phyloP scores from a whole-genome alignment of 1,284 basidiomycete genomes.

The Earliella scabrosa region DNA sequence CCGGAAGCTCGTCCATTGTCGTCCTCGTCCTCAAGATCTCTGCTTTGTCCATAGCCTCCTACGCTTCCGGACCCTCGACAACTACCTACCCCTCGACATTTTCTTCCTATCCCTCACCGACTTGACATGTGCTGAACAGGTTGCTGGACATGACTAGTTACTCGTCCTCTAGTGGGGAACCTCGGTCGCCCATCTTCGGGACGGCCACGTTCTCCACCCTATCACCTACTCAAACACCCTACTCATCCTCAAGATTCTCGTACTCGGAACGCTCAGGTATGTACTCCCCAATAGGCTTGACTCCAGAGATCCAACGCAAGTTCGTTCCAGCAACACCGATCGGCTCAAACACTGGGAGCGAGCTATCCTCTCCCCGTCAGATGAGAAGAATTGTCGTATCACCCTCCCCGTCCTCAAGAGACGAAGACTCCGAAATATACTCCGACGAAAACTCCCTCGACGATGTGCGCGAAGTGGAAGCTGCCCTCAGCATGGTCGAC shows the following conservation, averaged over 20 bases:
- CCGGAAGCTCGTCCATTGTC: constrained; percentile 10
- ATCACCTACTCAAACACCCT: constrained; percentile 44
- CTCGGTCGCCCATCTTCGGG: constrained; percentile 51
- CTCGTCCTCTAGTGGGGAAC: constrained; percentile 38
- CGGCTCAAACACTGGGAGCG: constrained; percentile 43
- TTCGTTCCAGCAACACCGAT: constrained; percentile 35
- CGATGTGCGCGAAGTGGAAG: constrained; percentile 66
- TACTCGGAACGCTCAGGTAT: constrained; percentile 31
- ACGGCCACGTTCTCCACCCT: constrained; percentile 55
- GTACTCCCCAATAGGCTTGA: not conserved
- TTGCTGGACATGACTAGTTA: constrained; percentile 26
- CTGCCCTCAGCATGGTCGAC: constrained; percentile 63
- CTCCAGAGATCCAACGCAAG: not conserved
- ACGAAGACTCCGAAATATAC: constrained; percentile 40
- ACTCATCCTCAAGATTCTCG: constrained; percentile 49
- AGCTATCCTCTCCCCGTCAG: constrained; percentile 40
- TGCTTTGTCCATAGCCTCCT: not conserved
- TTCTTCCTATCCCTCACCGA: not conserved
- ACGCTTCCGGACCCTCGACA: not conserved
- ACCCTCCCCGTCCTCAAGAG: constrained; percentile 36
- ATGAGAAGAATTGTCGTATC: constrained; percentile 48
- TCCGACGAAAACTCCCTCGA: constrained; percentile 48
- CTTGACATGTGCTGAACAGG: constrained; percentile 19
- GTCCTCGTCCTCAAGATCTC: not conserved
- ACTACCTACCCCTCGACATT: constrained; percentile 1